Conservation (phyloP, 129 eudicot genomes). For the Flaveria robusta region DNA sequence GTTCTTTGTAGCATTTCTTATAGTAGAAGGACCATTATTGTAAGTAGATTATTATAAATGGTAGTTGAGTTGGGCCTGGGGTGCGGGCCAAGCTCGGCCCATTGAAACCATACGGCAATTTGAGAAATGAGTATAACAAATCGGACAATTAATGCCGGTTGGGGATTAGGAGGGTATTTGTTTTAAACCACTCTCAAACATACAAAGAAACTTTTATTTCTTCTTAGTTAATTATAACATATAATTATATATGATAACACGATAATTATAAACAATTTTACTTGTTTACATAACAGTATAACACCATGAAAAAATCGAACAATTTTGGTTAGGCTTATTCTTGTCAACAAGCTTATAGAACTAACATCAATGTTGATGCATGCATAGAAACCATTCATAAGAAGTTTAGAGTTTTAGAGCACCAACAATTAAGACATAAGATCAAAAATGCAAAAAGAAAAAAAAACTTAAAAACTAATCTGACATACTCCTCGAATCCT, state of each 20-base stretch:
- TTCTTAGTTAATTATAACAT: no score
- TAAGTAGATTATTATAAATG: neutral
- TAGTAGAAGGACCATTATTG: neutral
- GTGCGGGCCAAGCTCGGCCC: neutral
- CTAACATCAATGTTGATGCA: neutral
- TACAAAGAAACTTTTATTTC: no score
- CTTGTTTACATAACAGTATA: neutral
- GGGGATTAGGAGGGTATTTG: no score
- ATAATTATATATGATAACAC: no score
- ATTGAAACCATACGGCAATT: neutral
- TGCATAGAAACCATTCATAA: neutral
- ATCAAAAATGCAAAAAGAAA: no score
- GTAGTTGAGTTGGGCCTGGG: neutral
- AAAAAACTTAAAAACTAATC: no score
- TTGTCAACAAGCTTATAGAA: no score
- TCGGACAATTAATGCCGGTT: no score
- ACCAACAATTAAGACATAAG: neutral
- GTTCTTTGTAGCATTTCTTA: slow-evolving; percentile 7
- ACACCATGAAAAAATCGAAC: neutral
- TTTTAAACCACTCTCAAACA: no score
- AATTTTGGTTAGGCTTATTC: neutral
- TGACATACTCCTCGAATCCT: no score
- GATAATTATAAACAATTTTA: neutral
- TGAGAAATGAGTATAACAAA: no score
- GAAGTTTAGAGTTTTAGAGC: neutral